Base-by-base conservation (phyloP, 129 eudicot genomes). In the Lonicera japonica region DNA sequence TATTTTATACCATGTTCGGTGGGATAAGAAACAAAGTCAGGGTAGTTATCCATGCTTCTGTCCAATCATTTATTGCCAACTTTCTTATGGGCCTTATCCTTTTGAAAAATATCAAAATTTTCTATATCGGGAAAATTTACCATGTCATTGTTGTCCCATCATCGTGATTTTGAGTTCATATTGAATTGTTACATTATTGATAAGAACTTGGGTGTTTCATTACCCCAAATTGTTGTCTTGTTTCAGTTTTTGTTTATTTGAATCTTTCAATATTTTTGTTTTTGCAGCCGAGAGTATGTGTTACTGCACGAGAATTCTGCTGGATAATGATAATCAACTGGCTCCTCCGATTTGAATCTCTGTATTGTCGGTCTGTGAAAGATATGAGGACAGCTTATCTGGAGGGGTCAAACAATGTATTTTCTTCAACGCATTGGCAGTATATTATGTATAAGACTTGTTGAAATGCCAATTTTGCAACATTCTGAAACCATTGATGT, bases 201-300 rank as follows among this genome's bases (percentile, higher is more conserved):
- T 9, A 17, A 22, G 14, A 25, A 36, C 11, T 36, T 45, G 14
- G 51, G 16, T 6, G 3, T 11, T 4, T 12, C 12, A 10, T 10
- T 6, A 8, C 16, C 7, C 6, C 2, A 10, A 12, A 45, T 45
- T 11, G 51, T 15, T 45, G 12, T 45, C 10, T 8, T 45, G 12
- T 6, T 10, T 12, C 51, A 12, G 14, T 45, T 21, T 24, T 11
- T 14, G 11, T 22, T 15, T 58, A 23, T 19, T 50, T 29, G 45
- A 34, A 53, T 9, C 38, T 15, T 58, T 25, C 21, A 43, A 54
- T 19, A 0, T n/a, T 0, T 18, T 29, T 41, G 52, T 24, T 68
- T 69, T 71, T 71, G 79, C 88, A 90, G 97, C 82, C 97, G 97
- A 1, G 97, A 90, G 64, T 90, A 90, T 45, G 97, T 90, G 25